Evolutionary conservation across 2,329 filamentous ascomycete species (phyloP), one percentile per base, ranked within the genome.

Genomic region (Hymenoscyphus fructigenus): DNA sequence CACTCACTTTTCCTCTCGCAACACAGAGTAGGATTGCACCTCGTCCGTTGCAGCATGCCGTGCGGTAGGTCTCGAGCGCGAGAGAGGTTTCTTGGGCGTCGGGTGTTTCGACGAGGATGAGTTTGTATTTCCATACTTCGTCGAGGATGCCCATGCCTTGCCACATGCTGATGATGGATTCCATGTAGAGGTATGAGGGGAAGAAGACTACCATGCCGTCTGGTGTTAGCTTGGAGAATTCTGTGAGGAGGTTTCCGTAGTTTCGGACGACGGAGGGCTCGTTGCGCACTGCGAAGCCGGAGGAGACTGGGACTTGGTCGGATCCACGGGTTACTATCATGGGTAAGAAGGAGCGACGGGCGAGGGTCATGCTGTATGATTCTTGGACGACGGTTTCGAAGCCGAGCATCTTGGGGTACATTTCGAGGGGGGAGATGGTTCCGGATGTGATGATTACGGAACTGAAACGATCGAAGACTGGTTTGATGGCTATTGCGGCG

Each of bases 151-250:
- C 93, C 93, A 98, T 98, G 63, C 92, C 93, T 77, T 99, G 95
- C 95, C 95, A 99, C 88, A 97, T 97, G 76, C 91, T 94, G 76
- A 99, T 97, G 76, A 98, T 98, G 61, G 91, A 95, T 76, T 99
- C 95, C 95, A 99, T 98, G 80, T 99, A 99, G 1, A 99, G 85
- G 73, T 99, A 99, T 0, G 93, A 97, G 0, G 95, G 96, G 76
- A 99, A 99, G 82, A 99, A 99, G 47, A 99, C 95, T n/a, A 99
- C 95, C 78, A 99, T 89, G 36, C 95, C 95, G 73, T 99, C 95
- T 0, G 95, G 96, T 0, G 95, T 99, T 69, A 98, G 89, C 77
- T 94, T 96, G 62, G 93, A 91, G 76, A 99, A 98, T 76, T 99
- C 95, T 7, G 93, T 95, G 36, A 99, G 82, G 1, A 99, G 83